Evolutionary conservation across 2,329 filamentous ascomycete genomes (phyloP).

Genomic region (Neospermospora avenae): DNA sequence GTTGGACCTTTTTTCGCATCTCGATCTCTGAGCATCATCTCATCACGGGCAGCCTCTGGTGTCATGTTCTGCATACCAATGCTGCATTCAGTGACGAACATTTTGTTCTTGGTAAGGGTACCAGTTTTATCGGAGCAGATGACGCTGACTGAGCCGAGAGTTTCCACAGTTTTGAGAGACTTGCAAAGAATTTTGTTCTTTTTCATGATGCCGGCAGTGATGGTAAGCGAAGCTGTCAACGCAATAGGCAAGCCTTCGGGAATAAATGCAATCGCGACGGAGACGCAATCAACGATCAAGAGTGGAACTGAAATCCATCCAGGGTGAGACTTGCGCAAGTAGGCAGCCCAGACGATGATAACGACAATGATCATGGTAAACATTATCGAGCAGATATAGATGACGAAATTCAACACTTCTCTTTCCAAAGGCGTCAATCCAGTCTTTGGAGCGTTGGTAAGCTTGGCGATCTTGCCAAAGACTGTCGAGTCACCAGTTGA

Average conservation of each 20-base stretch:
- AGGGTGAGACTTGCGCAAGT: slow-evolving; percentile 64
- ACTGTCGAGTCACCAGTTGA: slow-evolving; percentile 70
- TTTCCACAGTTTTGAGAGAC: slow-evolving; percentile 75
- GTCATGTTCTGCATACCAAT: slow-evolving; percentile 49
- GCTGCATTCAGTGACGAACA: slow-evolving; percentile 68
- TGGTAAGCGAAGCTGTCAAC: slow-evolving; percentile 67
- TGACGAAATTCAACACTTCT: slow-evolving; percentile 70
- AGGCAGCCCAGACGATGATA: slow-evolving; percentile 63
- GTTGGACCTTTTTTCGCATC: slow-evolving; percentile 26
- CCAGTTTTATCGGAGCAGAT: slow-evolving; percentile 79
- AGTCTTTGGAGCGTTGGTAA: slow-evolving; percentile 66
- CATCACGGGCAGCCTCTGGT: slow-evolving; percentile 48
- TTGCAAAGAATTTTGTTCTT: slow-evolving; percentile 78
- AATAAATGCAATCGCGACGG: slow-evolving; percentile 71
- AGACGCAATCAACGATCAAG: slow-evolving; percentile 71
- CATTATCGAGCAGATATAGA: slow-evolving; percentile 67
- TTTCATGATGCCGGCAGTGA: slow-evolving; percentile 72
- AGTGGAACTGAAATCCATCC: slow-evolving; percentile 69
- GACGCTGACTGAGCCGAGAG: slow-evolving; percentile 67
- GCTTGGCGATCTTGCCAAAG: slow-evolving; percentile 70
- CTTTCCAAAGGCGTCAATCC: slow-evolving; percentile 68
- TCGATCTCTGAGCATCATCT: slow-evolving; percentile 27
- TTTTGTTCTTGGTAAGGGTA: slow-evolving; percentile 67
- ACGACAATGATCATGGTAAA: slow-evolving; percentile 61
- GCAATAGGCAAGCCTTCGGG: slow-evolving; percentile 72